These are phyloP conservation scores for Kwoniella newhampshirensis DNA, from an alignment of 768 basidiomycete genomes.

Conservation along the genomic window DNA sequence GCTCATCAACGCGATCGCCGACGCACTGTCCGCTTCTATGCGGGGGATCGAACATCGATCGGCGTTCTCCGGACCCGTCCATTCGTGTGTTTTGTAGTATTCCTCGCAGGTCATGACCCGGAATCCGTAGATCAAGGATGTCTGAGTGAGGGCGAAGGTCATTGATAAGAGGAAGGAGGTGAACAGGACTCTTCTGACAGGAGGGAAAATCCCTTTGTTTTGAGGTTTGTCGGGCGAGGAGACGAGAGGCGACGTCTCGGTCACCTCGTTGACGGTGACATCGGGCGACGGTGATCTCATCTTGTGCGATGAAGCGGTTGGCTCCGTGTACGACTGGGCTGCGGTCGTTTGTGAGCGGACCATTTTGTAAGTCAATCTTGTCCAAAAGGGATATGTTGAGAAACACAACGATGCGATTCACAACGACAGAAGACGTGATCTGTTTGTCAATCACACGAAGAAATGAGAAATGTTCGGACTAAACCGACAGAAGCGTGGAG, in stretches of 20 bases:
- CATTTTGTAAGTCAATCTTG: too few species aligned
- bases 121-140: constrained; percentile 46
- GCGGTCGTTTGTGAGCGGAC: background rate
- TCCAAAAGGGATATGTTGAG: too few species aligned
- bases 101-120: constrained; percentile 47
- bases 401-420: too few species aligned
- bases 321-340: constrained; percentile 10
- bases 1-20: constrained; percentile 40
- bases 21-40: constrained; percentile 39
- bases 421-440: too few species aligned
- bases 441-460: too few species aligned
- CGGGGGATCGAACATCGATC: constrained; percentile 41
- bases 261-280: background rate
- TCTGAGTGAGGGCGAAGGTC: constrained; percentile 46
- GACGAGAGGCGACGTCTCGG: constrained; percentile 5
- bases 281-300: background rate
- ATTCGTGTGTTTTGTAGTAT: constrained; percentile 36
- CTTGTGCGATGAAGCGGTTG: background rate
- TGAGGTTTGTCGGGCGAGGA: background rate
- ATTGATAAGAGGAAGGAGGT: constrained; percentile 31
- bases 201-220: constrained; percentile 12
- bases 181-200: constrained; percentile 33
- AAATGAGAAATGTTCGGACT: too few species aligned
- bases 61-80: background rate
- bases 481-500: too few species aligned